Conservation (phyloP, 2,329 filamentous ascomycete genomes). For the Coniochaeta sp. region DNA sequence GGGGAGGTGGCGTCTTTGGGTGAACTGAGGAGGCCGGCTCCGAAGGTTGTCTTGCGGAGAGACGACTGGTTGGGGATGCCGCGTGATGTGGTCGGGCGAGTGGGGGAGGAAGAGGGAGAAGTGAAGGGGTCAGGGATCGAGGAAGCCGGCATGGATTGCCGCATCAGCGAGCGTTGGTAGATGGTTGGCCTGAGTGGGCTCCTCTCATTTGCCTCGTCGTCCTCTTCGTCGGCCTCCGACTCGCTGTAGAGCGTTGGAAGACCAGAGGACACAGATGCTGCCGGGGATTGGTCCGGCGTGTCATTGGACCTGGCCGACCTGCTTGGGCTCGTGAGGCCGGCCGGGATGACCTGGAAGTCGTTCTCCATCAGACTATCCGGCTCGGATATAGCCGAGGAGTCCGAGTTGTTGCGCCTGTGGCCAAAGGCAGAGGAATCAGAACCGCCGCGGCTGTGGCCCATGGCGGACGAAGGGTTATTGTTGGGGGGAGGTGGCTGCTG, state of each 20-base stretch:
- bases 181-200: conserved; percentile 3
- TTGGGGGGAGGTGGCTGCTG: conserved; percentile 14
- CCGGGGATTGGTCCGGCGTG: conserved; percentile 20
- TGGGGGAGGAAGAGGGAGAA: not conserved
- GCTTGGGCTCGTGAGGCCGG: conserved; percentile 37
- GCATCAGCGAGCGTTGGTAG: conserved; percentile 8
- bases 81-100: not conserved
- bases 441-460: not conserved
- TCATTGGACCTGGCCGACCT: conserved; percentile 12
- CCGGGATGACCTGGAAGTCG: conserved; percentile 24
- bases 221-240: conserved; percentile 40
- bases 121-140: not conserved
- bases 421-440: not conserved
- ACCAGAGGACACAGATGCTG: conserved; percentile 43
- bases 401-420: conserved; percentile 16
- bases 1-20: not conserved
- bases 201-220: conserved; percentile 14
- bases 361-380: conserved; percentile 31
- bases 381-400: conserved; percentile 25
- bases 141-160: not conserved
- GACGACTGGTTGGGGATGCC: not conserved
- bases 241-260: conserved; percentile 52
- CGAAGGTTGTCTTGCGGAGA: not conserved
- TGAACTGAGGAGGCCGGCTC: not conserved
- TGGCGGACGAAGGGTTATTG: conserved; percentile 12